Base-by-base conservation (phyloP, 176 grass and related monocot genomes). In the Bonia amplexicaulis region DNA sequence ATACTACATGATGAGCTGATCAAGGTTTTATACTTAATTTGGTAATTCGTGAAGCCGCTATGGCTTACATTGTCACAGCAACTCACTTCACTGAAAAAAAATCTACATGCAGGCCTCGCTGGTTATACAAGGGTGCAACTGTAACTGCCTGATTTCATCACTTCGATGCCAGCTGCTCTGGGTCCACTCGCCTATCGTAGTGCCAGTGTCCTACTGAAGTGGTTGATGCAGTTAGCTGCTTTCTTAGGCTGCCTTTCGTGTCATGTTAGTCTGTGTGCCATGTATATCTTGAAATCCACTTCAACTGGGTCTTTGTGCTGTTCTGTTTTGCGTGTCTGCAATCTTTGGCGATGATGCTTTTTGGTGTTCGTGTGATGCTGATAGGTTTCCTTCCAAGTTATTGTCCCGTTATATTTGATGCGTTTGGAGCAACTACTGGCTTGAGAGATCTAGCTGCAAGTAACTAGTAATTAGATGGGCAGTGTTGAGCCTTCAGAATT, bases 261-360 rank as follows among this genome's bases (percentile, higher is more conserved):
- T 23, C 1, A 2, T 20, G 14, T 20, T 16, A 26, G 14, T 53
- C 14, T 35, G 79, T 78, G 65, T 66, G 68, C 22, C 22, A 68
- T 90, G 79, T 87, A 66, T 29, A 79, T 87, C 35, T 83, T 0
- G 40, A 53, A 82, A 83, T 63, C 73, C 74, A 79, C 57, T 55
- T 70, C 54, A 6, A 84, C 7, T 47, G 7, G 57, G 7, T 66
- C 6, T 19, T 27, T 67, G 72, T 76, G 61, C n/a, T 85, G 33
- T 47, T 85, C 12, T 57, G 17, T 70, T 68, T 67, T 20, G 39
- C 37, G 26, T 20, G n/a, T 66, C 14, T 63, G 22, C 47, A 20
- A 46, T 74, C 37, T 7, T 17, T 65, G 58, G 44, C 45, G 65
- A 16, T 51, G 73, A 64, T 71, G 42, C 2, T 3, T 54, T 54